phyloP scores from a whole-genome alignment of 1,284 basidiomycete genomes.

The Wallemia mellicola region DNA sequence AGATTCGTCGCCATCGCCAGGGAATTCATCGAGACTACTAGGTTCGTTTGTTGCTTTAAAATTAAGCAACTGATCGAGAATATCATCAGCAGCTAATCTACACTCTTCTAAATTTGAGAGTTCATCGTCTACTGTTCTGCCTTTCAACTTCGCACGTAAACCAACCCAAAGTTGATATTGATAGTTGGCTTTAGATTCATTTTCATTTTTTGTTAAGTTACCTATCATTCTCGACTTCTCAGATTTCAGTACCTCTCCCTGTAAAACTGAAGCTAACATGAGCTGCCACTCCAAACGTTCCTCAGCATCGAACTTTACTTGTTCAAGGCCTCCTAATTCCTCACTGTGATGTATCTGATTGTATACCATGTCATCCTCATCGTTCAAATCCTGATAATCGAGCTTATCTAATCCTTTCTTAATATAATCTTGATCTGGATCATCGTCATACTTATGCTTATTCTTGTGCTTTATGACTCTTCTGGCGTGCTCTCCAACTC shows the following conservation, averaged over 20 bases:
- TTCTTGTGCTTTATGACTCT: neutral
- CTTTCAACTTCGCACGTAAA: slow-evolving; percentile 56
- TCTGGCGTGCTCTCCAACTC: neutral
- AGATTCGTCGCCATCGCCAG: slow-evolving; percentile 16
- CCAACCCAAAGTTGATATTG: slow-evolving; percentile 62
- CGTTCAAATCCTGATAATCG: slow-evolving; percentile 44
- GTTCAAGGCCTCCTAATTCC: neutral
- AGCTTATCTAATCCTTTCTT: slow-evolving; percentile 37
- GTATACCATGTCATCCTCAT: slow-evolving; percentile 8
- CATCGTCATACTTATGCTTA: slow-evolving; percentile 7
- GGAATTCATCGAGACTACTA: no score
- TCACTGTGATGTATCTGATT: neutral
- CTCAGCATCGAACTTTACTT: slow-evolving; percentile 5
- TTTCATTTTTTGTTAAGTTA: slow-evolving; percentile 30
- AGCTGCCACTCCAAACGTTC: slow-evolving; percentile 80
- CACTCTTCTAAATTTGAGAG: slow-evolving; percentile 49
- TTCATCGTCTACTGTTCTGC: slow-evolving; percentile 53
- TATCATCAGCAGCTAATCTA: slow-evolving; percentile 44
- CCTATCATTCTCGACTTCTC: slow-evolving; percentile 64
- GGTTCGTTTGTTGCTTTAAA: slow-evolving; percentile 37
- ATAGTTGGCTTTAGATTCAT: slow-evolving; percentile 16
- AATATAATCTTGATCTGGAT: slow-evolving; percentile 17
- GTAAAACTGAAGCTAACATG: slow-evolving; percentile 68
- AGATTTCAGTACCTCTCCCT: slow-evolving; percentile 68
- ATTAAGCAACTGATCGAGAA: slow-evolving; percentile 49